Conservation (phyloP, 129 eudicot species). For the Glebionis coronaria region DNA sequence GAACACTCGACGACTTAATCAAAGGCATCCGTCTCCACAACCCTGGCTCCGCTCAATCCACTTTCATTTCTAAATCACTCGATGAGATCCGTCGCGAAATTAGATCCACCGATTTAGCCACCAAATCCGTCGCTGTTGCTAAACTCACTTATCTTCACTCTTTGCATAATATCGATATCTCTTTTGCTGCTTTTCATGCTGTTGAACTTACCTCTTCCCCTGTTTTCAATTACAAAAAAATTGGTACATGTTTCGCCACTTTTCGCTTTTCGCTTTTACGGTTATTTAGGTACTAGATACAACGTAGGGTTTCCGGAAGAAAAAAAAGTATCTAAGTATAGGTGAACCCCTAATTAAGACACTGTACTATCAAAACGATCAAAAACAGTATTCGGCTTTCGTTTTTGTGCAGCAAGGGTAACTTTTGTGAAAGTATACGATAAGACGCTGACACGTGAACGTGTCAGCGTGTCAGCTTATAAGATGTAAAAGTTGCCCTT, state of each 20-base stretch:
- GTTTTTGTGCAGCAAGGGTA: no score
- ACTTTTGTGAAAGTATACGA: no score
- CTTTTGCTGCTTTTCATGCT: slow-evolving; percentile 84
- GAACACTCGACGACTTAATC: slow-evolving; percentile 70
- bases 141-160: slow-evolving; percentile 91
- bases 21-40: slow-evolving; percentile 69
- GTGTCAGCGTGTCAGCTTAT: no score
- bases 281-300: no score
- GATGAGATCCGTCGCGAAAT: slow-evolving; percentile 83
- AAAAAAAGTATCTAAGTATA: no score
- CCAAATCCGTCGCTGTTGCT: slow-evolving; percentile 71
- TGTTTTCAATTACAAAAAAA: slow-evolving; percentile 44
- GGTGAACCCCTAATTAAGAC: no score
- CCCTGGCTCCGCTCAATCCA: slow-evolving; percentile 36
- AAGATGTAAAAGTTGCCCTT: no score
- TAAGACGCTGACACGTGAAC: no score
- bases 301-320: no score
- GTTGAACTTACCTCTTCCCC: slow-evolving; percentile 76
- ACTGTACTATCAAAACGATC: no score
- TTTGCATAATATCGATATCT: slow-evolving; percentile 56
- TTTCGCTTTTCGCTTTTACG: neutral
- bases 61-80: slow-evolving; percentile 61
- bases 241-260: slow-evolving; percentile 69
- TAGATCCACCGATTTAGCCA: slow-evolving; percentile 62
- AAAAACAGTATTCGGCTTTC: no score